phyloP scores from a whole-genome alignment of 2,329 filamentous ascomycete species.

The Fusarium domesticum region DNA sequence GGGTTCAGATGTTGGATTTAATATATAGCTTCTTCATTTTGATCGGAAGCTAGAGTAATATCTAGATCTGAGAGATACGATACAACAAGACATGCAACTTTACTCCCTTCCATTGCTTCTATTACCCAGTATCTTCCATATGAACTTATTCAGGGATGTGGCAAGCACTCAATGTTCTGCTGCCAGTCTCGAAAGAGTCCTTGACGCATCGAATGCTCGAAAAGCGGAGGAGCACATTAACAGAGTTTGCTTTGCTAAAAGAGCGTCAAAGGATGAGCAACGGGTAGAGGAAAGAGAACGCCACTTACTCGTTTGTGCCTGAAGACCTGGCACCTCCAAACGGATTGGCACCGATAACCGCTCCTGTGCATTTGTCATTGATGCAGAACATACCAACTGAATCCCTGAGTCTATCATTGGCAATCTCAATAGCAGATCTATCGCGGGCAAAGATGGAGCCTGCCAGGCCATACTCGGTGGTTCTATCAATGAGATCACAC shows the following conservation, averaged over 20 bases:
- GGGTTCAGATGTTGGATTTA: no score
- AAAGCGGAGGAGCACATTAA: slow-evolving; percentile 8
- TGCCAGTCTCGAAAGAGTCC: slow-evolving; percentile 5
- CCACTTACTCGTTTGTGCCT: slow-evolving; percentile 10
- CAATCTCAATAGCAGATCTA: slow-evolving; percentile 4
- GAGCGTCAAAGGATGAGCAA: background rate
- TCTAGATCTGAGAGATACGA: background rate
- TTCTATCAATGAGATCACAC: slow-evolving; percentile 7
- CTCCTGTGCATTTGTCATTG: slow-evolving; percentile 11
- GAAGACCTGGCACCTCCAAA: slow-evolving; percentile 8
- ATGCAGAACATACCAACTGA: slow-evolving; percentile 8
- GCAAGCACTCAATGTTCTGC: slow-evolving; percentile 5
- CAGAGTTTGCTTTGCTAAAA: slow-evolving; percentile 7
- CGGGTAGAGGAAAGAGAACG: background rate
- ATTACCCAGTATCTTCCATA: background rate
- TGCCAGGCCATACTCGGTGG: slow-evolving; percentile 8
- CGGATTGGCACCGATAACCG: slow-evolving; percentile 8
- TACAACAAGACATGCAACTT: background rate
- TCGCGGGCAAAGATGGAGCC: slow-evolving; percentile 8
- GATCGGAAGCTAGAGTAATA: no score
- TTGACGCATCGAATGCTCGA: slow-evolving; percentile 10
- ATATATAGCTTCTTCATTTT: no score
- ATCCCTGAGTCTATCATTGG: slow-evolving; percentile 3
- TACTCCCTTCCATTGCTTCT: no score
- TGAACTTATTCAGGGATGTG: slow-evolving; percentile 1